phyloP scores from a whole-genome alignment of 805 yeast genomes.

The Metschnikowia cerradonensis region DNA sequence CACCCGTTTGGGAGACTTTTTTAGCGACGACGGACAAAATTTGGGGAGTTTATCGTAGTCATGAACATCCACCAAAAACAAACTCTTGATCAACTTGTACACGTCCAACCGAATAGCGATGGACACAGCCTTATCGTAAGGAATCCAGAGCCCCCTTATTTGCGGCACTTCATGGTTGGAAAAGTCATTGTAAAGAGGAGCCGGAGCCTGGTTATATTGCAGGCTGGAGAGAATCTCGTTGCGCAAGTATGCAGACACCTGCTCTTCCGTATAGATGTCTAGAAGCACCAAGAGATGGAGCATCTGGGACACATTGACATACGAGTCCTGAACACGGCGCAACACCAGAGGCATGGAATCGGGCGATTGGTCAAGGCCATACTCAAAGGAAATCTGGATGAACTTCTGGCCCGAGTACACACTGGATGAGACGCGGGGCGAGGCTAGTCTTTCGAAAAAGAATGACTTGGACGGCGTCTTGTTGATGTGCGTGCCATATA shows the following conservation, averaged over 20 bases:
- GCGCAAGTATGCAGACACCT: conserved; percentile 27
- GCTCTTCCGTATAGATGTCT: conserved; percentile 22
- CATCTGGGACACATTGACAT: conserved; percentile 36
- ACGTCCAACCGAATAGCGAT: conserved; percentile 38
- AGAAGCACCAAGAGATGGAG: conserved; percentile 31
- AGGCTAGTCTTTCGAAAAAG: conserved; percentile 1
- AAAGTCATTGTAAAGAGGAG: conserved; percentile 25
- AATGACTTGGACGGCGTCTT: conserved; percentile 11
- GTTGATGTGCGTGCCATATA: conserved; percentile 33
- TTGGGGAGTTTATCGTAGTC: conserved; percentile 38
- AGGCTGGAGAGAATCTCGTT: conserved; percentile 33
- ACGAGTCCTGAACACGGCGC: conserved; percentile 42
- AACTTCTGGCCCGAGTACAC: conserved; percentile 35
- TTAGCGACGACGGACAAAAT: background rate
- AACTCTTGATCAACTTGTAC: conserved; percentile 32
- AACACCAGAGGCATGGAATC: conserved; percentile 20
- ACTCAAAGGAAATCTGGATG: conserved; percentile 29
- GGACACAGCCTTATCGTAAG: conserved; percentile 41
- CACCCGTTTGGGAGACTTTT: background rate
- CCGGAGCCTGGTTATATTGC: conserved; percentile 23
- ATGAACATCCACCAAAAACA: conserved; percentile 43
- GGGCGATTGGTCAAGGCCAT: background rate
- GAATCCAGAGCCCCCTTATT: conserved; percentile 39
- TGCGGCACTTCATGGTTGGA: conserved; percentile 24
- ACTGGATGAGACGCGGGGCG: conserved; percentile 18